Evolutionary conservation across 2,329 filamentous ascomycete genomes (phyloP).

Genomic region (Hymenoscyphus repandus): DNA sequence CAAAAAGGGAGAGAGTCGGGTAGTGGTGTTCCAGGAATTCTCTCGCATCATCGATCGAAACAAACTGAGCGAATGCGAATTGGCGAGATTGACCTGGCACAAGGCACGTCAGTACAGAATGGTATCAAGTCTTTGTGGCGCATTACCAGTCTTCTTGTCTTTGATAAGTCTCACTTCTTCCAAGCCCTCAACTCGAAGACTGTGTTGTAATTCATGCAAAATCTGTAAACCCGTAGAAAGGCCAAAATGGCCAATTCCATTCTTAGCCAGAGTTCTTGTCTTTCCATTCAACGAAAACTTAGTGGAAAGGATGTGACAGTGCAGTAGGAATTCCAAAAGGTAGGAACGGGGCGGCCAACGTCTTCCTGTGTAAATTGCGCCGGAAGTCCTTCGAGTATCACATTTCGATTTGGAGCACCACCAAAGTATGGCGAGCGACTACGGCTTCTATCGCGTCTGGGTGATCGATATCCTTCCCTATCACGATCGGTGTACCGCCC

Average conservation of each 20-base stretch:
- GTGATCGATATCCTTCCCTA: conserved; percentile 30
- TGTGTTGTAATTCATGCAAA: conserved; percentile 46
- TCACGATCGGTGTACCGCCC: conserved; percentile 31
- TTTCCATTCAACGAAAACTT: conserved; percentile 30
- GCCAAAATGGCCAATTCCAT: conserved; percentile 31
- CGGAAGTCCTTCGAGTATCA: conserved; percentile 51
- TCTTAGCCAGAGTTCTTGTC: conserved; percentile 33
- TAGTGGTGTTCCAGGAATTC: conserved; percentile 48
- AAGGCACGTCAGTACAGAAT: not conserved
- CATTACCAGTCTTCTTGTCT: conserved; percentile 49
- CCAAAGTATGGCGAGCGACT: conserved; percentile 31
- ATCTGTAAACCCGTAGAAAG: conserved; percentile 42
- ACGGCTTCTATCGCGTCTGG: conserved; percentile 26
- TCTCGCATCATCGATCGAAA: conserved; percentile 41
- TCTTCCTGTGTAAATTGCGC: conserved; percentile 44
- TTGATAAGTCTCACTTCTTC: conserved; percentile 54
- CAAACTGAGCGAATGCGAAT: conserved; percentile 52
- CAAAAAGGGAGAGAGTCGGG: conserved; percentile 45
- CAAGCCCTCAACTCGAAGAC: conserved; percentile 45
- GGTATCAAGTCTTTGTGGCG: not conserved
- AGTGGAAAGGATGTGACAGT: conserved; percentile 24
- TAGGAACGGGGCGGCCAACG: conserved; percentile 41
- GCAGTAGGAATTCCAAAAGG: conserved; percentile 15
- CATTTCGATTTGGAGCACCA: conserved; percentile 41
- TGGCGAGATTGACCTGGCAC: conserved; percentile 45